Base-by-base conservation (phyloP, 305 asterid species). In the Solanum chacoense region DNA sequence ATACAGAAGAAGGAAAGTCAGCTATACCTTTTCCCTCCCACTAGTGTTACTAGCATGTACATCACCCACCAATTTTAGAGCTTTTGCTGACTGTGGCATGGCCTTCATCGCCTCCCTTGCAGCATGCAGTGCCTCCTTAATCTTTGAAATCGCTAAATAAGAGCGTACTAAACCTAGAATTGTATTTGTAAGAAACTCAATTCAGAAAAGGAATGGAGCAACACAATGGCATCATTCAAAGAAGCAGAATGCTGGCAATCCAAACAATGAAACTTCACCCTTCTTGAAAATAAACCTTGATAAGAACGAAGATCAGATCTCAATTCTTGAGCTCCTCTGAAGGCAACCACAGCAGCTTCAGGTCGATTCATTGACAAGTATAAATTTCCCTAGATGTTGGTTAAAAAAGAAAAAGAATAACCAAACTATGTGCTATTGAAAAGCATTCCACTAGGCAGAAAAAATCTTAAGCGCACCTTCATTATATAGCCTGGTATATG, bases 101-200 rank as follows among this genome's bases (percentile, higher is more conserved):
- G 98, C 97, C 92, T 95, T 97, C 99, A 97, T 95, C 90, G 99
- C 99, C 89, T 97, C 99, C 92, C 99, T 93, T 87, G 99, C 98
- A 78, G 97, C 95, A 94, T 93, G 94, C 91, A 97, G 89, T 84
- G 99, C 99, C 90, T 97, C 99, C 93, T 95, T 96, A 91, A 93
- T 91, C 94, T 97, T 97, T n/a, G 98, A 94, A 87, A 97, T 93
- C 42, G 94, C 95, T 87, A 97, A 93, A 94, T 94, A 94, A 45
- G 97, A 95, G 85, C 99, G 96, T 87, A 97, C 99, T 90, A 97
- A 91, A 89, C 99, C 98, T 97, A 96, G 88, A 93, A 86, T 85
- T 73, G 72, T 73, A 84, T 87, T 88, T 74, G 75, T 76, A 88
- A 22, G 80, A 87, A 50, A 55, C 35, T 55, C 77, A 59, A 86